phyloP scores from a whole-genome alignment of 1,284 basidiomycete species.

The Tylopilus sp. region DNA sequence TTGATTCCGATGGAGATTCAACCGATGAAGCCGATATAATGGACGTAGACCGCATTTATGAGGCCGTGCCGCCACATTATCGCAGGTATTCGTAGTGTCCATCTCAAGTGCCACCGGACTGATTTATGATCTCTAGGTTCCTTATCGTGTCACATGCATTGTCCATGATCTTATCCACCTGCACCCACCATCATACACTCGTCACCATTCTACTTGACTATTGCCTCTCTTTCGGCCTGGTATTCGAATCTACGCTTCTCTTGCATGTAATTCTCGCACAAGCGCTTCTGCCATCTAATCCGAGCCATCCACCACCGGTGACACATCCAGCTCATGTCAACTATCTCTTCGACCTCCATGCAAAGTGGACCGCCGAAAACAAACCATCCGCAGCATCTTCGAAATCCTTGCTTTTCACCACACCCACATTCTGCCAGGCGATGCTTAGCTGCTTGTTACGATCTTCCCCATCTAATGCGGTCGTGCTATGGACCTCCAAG shows the following conservation, averaged over 20 bases:
- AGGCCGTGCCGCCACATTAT: conserved; percentile 58
- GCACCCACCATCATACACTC: conserved; percentile 58
- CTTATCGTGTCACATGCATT: conserved; percentile 64
- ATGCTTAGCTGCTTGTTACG: conserved; percentile 28
- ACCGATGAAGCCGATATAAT: conserved; percentile 43
- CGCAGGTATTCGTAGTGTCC: conserved; percentile 52
- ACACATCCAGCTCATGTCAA: conserved; percentile 57
- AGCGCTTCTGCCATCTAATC: conserved; percentile 35
- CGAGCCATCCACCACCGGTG: conserved; percentile 38
- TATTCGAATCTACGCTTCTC: conserved; percentile 55
- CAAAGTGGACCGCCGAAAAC: conserved; percentile 41
- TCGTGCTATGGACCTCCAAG: conserved; percentile 51
- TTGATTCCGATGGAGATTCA: conserved; percentile 39
- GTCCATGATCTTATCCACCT: conserved; percentile 55
- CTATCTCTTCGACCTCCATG: conserved; percentile 51
- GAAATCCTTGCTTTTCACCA: conserved; percentile 34
- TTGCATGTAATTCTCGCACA: conserved; percentile 53
- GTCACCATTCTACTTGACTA: conserved; percentile 60
- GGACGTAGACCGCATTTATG: conserved; percentile 58
- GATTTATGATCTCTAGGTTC: conserved; percentile 48
- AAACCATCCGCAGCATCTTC: conserved; percentile 6
- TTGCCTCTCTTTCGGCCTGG: conserved; percentile 52
- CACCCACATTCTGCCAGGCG: conserved; percentile 38
- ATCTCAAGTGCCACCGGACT: neutral
- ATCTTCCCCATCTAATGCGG: conserved; percentile 13